phyloP scores from a whole-genome alignment of 2,329 filamentous ascomycete species.

The Neonectria sp. region DNA sequence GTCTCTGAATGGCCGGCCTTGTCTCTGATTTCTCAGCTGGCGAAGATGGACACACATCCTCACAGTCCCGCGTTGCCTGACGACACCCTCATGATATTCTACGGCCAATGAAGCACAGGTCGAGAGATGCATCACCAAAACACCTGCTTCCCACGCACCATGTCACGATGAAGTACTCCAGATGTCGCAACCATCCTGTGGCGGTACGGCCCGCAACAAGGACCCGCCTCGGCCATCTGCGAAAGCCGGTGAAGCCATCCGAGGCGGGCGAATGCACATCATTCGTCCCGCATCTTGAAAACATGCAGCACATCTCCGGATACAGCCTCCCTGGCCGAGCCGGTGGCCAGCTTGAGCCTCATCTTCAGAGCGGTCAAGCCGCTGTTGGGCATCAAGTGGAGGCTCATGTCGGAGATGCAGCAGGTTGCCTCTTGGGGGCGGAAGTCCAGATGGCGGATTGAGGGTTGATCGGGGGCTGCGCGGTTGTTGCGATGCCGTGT shows the following conservation, averaged over 20 bases:
- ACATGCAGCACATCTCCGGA: constrained; percentile 9
- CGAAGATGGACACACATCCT: constrained; percentile 1
- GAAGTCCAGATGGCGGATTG: background rate
- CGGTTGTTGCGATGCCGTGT: constrained; percentile 2
- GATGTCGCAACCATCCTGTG: background rate
- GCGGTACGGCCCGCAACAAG: constrained; percentile 4
- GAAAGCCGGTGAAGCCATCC: background rate
- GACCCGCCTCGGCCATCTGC: background rate
- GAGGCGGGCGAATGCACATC: constrained; percentile 8
- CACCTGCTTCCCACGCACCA: background rate
- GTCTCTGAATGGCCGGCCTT: constrained; percentile 7
- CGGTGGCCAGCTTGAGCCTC: constrained; percentile 1
- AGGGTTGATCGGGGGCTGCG: background rate
- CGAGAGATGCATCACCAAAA: background rate
- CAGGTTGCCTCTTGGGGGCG: constrained; percentile 7
- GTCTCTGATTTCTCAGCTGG: background rate
- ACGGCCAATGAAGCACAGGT: background rate
- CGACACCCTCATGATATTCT: background rate
- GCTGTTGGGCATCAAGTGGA: constrained; percentile 10
- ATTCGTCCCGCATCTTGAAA: constrained; percentile 13
- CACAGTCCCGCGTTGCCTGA: background rate
- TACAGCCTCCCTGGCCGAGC: background rate
- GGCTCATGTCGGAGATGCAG: constrained; percentile 4
- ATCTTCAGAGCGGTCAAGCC: background rate
- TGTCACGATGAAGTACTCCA: constrained; percentile 1